Conservation (phyloP, 2,329 filamentous ascomycete genomes). For the Ploettnerulaceae sp. region DNA sequence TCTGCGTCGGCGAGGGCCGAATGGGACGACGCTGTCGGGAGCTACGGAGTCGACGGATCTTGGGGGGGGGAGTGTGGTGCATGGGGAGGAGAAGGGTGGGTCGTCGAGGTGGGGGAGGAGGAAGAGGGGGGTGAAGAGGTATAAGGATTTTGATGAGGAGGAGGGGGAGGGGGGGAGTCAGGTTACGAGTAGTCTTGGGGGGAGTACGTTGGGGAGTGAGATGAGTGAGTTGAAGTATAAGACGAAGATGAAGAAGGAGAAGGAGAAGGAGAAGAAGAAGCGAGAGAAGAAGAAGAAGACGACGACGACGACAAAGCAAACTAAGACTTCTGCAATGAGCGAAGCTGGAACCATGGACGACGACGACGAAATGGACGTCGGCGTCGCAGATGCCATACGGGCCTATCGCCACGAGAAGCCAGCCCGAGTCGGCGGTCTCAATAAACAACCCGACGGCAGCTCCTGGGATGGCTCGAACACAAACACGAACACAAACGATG, state of each 20-base stretch:
- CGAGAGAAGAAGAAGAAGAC: conserved; percentile 25
- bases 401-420: conserved; percentile 83
- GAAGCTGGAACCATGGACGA: conserved; percentile 22
- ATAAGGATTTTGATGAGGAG: conserved; percentile 34
- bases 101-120: conserved; percentile 37
- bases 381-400: conserved; percentile 64
- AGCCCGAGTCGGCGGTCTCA: conserved; percentile 83
- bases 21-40: conserved; percentile 78
- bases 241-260: conserved; percentile 32
- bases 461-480: conserved; percentile 67
- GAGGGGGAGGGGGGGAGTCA: conserved; percentile 22
- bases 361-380: conserved; percentile 45
- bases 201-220: conserved; percentile 22
- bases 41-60: conserved; percentile 78
- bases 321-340: not conserved
- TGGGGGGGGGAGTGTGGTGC: conserved; percentile 79
- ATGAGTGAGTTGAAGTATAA: conserved; percentile 27
- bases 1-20: conserved; percentile 78
- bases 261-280: conserved; percentile 26
- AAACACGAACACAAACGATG: conserved; percentile 51
- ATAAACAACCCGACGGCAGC: conserved; percentile 73
- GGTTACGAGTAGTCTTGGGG: conserved; percentile 14
- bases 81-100: conserved; percentile 51
- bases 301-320: conserved; percentile 4
- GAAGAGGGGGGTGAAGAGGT: conserved; percentile 32